A percentile compares a stretch with the other conserved stretches of the same genome.
Conservation (phyloP, 2,329 filamentous ascomycete species). For the Cytospora piceicola region DNA sequence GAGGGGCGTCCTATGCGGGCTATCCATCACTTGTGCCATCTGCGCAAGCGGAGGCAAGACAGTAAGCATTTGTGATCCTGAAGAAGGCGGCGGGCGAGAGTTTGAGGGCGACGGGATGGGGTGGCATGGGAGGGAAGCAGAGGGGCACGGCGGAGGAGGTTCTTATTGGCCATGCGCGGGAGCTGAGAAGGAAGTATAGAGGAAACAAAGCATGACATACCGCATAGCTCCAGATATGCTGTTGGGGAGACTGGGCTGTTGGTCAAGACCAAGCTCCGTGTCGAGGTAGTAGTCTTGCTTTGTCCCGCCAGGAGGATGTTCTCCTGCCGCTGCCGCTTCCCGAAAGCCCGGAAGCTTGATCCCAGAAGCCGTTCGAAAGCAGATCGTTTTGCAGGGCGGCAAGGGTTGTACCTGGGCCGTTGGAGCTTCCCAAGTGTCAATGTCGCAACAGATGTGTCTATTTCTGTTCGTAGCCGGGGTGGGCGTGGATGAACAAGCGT, state of each 20-base stretch:
- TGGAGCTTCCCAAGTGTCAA: background rate
- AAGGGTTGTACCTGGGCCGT: background rate
- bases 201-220: slow-evolving; percentile 29
- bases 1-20: slow-evolving; percentile 49
- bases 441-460: slow-evolving; percentile 10
- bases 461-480: slow-evolving; percentile 1
- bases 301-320: slow-evolving; percentile 23
- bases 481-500: slow-evolving; percentile 13
- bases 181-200: slow-evolving; percentile 2
- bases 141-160: background rate
- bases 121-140: slow-evolving; percentile 17
- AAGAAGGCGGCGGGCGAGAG: slow-evolving; percentile 6
- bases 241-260: slow-evolving; percentile 2
- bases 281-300: slow-evolving; percentile 20
- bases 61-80: slow-evolving; percentile 31
- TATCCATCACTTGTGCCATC: slow-evolving; percentile 59
- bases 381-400: slow-evolving; percentile 6
- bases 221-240: slow-evolving; percentile 31
- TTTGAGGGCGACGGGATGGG: slow-evolving; percentile 19
- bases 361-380: slow-evolving; percentile 12
- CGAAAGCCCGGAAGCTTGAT: slow-evolving; percentile 25
- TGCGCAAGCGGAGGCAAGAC: slow-evolving; percentile 43
- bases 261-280: slow-evolving; percentile 15
- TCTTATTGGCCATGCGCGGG: background rate
- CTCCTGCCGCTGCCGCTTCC: slow-evolving; percentile 30